These are phyloP conservation scores for Paxillus rubicundulus DNA, from an alignment of 768 basidiomycete species.

Conservation along the genomic window DNA sequence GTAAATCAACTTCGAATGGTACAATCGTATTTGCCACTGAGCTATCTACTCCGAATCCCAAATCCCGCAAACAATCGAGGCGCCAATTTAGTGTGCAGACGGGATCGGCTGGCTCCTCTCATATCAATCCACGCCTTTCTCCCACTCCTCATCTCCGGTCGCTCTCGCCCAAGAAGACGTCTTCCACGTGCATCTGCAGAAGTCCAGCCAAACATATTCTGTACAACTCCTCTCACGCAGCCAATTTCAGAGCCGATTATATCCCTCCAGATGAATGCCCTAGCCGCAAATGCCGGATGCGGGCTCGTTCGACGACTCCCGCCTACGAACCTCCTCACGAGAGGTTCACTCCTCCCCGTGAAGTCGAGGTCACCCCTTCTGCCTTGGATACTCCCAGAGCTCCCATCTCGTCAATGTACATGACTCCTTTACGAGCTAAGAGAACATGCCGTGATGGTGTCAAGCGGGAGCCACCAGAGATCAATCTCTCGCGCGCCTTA, in stretches of 20 bases:
- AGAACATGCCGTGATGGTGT: constrained; percentile 20
- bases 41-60: constrained; percentile 56
- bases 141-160: constrained; percentile 25
- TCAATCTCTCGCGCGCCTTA: constrained; percentile 56
- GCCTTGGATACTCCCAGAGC: constrained; percentile 19
- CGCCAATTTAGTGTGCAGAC: neutral
- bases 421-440: constrained; percentile 24
- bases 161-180: constrained; percentile 22
- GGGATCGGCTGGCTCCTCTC: constrained; percentile 2
- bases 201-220: constrained; percentile 29
- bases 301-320: constrained; percentile 51
- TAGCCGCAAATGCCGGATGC: constrained; percentile 22
- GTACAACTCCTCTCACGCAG: constrained; percentile 41
- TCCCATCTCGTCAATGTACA: constrained; percentile 42
- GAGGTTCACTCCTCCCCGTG: constrained; percentile 69
- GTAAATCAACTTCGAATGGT: constrained; percentile 1
- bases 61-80: constrained; percentile 50
- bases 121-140: constrained; percentile 7
- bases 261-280: constrained; percentile 35
- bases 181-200: constrained; percentile 14
- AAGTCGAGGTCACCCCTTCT: constrained; percentile 48
- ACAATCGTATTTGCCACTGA: neutral
- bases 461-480: constrained; percentile 66
- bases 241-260: constrained; percentile 51
- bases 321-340: constrained; percentile 64